Evolutionary conservation across 139 green algal species (phyloP).

Genomic region (Volvox reticuliferus): DNA sequence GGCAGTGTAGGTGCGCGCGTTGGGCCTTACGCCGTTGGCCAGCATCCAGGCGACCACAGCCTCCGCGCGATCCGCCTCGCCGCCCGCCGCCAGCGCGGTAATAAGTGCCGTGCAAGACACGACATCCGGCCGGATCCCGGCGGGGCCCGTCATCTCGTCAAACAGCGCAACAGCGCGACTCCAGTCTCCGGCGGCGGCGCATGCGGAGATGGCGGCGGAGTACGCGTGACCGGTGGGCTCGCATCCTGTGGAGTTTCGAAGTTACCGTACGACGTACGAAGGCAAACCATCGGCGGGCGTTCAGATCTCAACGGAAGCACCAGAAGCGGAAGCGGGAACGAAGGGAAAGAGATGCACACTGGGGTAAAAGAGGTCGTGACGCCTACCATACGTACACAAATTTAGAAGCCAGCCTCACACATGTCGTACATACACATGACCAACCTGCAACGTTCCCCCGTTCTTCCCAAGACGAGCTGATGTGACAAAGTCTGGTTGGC

Average conservation of each 20-base stretch:
- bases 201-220: constrained; percentile 87
- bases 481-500: too few relatives aligned
- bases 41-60: constrained; percentile 78
- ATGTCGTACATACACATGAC: too few relatives aligned
- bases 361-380: too few relatives aligned
- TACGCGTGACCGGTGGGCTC: constrained; percentile 79
- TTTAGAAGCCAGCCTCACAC: too few relatives aligned
- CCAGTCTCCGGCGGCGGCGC: constrained; percentile 83
- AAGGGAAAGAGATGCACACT: too few relatives aligned
- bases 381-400: too few relatives aligned
- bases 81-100: constrained; percentile 83
- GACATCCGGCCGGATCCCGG: constrained; percentile 84
- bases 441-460: too few relatives aligned
- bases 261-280: too few relatives aligned
- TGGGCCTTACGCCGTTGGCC: constrained; percentile 71
- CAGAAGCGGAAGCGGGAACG: too few relatives aligned
- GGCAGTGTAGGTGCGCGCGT: constrained; percentile 91
- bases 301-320: too few relatives aligned
- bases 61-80: constrained; percentile 79
- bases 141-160: constrained; percentile 83
- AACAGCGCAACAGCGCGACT: constrained; percentile 82
- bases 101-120: constrained; percentile 93
- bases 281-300: too few relatives aligned
- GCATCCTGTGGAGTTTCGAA: background rate
- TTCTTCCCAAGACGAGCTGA: too few relatives aligned